Evolutionary conservation across 2,329 filamentous ascomycete genomes (phyloP).

Genomic region (Colletotrichum gigasporum): DNA sequence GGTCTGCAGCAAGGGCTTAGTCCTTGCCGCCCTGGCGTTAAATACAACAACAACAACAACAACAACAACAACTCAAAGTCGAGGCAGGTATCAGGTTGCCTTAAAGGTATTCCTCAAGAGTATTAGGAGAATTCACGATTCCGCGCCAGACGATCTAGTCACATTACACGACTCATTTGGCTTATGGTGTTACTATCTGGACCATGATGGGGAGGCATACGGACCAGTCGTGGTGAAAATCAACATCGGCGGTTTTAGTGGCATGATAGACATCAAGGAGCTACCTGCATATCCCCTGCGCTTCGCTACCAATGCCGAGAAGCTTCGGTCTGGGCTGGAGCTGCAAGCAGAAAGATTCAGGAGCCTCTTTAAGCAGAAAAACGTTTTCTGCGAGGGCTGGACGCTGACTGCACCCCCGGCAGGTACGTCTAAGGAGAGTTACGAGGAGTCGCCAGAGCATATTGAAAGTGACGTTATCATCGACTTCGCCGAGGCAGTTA

Average conservation of each 20-base stretch:
- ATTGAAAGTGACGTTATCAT: slow-evolving; percentile 53
- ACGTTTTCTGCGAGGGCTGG: slow-evolving; percentile 53
- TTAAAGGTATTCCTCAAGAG: too few relatives aligned
- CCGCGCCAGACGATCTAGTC: too few relatives aligned
- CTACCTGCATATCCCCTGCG: slow-evolving; percentile 51
- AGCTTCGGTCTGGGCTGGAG: slow-evolving; percentile 44
- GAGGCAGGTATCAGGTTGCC: too few relatives aligned
- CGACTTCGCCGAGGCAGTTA: slow-evolving; percentile 50
- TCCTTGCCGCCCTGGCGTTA: too few relatives aligned
- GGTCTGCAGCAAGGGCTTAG: too few relatives aligned
- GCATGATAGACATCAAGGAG: slow-evolving; percentile 49
- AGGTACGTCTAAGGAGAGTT: slow-evolving; percentile 41
- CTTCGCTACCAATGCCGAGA: slow-evolving; percentile 44
- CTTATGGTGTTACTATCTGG: not conserved
- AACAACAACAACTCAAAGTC: too few relatives aligned
- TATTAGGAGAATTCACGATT: too few relatives aligned
- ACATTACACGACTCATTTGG: too few relatives aligned
- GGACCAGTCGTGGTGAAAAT: slow-evolving; percentile 36
- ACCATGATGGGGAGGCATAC: not conserved
- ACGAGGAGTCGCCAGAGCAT: slow-evolving; percentile 49
- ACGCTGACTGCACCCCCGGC: slow-evolving; percentile 50
- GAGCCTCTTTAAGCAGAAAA: slow-evolving; percentile 44
- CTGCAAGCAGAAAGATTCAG: slow-evolving; percentile 45
- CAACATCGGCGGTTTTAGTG: slow-evolving; percentile 45
- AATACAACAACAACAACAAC: too few relatives aligned